Conservation (phyloP, 345 rosid species). For the Cochlearia excelsa region DNA sequence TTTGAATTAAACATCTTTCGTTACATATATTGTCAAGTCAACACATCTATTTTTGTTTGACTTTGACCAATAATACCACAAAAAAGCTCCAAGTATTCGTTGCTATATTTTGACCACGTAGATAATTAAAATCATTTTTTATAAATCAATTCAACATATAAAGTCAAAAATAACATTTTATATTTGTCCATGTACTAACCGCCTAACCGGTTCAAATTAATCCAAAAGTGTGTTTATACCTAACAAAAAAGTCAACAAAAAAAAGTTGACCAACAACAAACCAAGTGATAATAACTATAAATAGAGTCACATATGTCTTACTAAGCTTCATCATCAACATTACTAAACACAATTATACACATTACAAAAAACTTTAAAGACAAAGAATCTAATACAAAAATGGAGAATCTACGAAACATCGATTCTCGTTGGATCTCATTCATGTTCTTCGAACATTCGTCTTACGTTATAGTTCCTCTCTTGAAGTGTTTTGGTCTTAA, state of each 20-base stretch:
- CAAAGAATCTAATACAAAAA: background rate
- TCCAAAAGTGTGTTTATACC: background rate
- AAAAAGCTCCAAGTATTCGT: background rate
- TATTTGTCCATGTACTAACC: too few relatives aligned
- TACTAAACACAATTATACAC: background rate
- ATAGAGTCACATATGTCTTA: constrained; percentile 18
- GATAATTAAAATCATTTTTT: background rate
- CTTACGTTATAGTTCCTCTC: constrained; percentile 17
- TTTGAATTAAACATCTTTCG: constrained; percentile 2
- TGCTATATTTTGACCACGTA: constrained; percentile 8
- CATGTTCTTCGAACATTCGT: constrained; percentile 20
- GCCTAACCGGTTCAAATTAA: background rate
- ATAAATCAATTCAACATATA: too few relatives aligned
- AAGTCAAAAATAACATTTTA: too few relatives aligned
- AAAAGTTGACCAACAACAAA: constrained; percentile 28
- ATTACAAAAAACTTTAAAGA: background rate
- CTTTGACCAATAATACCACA: constrained; percentile 18
- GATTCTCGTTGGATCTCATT: constrained; percentile 20
- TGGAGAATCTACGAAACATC: constrained; percentile 22
- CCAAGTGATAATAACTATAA: constrained; percentile 12
- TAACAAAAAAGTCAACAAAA: constrained; percentile 25
- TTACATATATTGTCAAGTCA: constrained; percentile 18
- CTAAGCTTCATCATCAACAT: constrained; percentile 33
- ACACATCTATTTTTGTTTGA: background rate
- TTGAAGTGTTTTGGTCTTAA: constrained; percentile 25